phyloP scores from a whole-genome alignment of 169 alveolate species.

The Sarcocystis neurona region DNA sequence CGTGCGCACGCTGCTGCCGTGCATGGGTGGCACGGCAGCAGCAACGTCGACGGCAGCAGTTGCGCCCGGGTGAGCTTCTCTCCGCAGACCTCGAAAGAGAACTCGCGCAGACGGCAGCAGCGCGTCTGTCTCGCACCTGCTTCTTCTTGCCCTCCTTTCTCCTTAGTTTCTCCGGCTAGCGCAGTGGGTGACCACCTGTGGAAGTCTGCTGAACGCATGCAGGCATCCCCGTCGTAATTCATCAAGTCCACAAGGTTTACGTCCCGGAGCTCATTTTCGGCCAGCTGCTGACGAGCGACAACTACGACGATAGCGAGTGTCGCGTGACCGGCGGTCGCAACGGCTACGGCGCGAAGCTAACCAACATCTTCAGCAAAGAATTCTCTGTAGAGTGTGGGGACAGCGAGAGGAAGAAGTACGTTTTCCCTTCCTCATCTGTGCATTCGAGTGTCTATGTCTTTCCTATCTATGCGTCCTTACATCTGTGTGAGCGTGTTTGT shows the following conservation, averaged over 20 bases:
- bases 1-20: too few species aligned
- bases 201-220: constrained; percentile 67
- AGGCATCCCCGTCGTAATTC: constrained; percentile 91
- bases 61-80: too few species aligned
- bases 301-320: constrained; percentile 97
- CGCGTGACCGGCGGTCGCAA: constrained; percentile 99
- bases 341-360: constrained; percentile 99
- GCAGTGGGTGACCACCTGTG: too few species aligned
- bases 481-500: background rate
- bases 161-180: too few species aligned
- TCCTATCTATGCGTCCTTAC: too few species aligned
- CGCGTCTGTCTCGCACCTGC: too few species aligned
- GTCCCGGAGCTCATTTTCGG: constrained; percentile 98
- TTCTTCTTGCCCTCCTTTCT: constrained; percentile 60
- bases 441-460: background rate
- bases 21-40: too few species aligned
- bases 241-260: constrained; percentile 94
- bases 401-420: constrained; percentile 79
- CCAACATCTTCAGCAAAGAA: constrained; percentile 95
- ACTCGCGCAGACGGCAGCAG: too few species aligned
- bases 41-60: too few species aligned
- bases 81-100: too few species aligned
- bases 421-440: background rate
- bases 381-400: constrained; percentile 96
- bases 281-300: constrained; percentile 97